Conservation (phyloP, 2,329 filamentous ascomycete species). For the Penicillium sp. region DNA sequence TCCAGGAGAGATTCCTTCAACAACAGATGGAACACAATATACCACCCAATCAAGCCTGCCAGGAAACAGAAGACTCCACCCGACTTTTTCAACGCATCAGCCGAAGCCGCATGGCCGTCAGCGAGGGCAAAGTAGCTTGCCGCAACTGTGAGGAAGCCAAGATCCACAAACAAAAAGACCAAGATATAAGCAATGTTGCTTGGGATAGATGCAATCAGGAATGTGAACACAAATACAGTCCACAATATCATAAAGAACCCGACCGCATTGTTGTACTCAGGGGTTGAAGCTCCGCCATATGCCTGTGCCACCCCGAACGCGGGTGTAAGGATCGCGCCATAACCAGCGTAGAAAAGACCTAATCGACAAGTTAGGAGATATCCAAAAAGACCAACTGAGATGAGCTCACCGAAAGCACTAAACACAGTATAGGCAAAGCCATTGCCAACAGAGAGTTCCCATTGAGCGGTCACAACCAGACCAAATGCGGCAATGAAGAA, state of each 20-base stretch:
- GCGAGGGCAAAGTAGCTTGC: conserved; percentile 1
- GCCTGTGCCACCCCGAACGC: conserved; percentile 49
- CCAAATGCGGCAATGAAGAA: conserved; percentile 56
- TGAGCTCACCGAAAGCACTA: conserved; percentile 52
- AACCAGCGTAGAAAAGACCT: conserved; percentile 54
- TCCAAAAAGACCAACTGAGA: neutral
- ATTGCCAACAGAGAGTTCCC: conserved; percentile 57
- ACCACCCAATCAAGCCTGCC: conserved; percentile 50
- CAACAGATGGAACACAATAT: conserved; percentile 48
- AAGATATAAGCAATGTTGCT: neutral
- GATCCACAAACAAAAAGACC: neutral
- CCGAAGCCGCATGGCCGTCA: neutral
- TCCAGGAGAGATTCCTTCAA: conserved; percentile 42
- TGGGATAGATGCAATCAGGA: conserved; percentile 22
- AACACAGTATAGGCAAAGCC: conserved; percentile 57
- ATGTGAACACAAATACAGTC: conserved; percentile 52
- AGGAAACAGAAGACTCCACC: conserved; percentile 52
- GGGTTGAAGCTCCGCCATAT: conserved; percentile 44
- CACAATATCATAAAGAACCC: conserved; percentile 54
- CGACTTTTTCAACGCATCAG: conserved; percentile 16
- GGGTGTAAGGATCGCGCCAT: conserved; percentile 52
- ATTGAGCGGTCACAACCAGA: conserved; percentile 58
- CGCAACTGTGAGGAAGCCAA: neutral
- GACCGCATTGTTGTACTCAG: conserved; percentile 52
- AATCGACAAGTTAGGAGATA: neutral